phyloP scores from a whole-genome alignment of 176 grass and related monocot genomes.

The Aechmea fasciata region DNA sequence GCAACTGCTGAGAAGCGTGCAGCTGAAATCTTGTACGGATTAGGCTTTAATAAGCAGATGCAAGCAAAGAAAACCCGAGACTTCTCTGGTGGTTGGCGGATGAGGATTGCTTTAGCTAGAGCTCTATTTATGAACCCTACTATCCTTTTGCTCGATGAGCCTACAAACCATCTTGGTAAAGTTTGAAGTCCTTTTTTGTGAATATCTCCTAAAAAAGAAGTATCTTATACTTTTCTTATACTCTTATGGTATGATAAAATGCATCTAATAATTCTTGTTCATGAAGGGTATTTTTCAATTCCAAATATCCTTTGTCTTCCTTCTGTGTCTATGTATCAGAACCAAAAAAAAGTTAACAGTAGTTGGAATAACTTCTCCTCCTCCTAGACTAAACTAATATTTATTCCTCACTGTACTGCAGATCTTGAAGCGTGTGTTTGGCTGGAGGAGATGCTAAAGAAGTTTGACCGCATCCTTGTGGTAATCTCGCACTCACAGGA shows the following conservation, averaged over 20 bases:
- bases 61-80: conserved; percentile 92
- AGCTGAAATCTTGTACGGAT: conserved; percentile 87
- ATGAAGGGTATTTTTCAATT: too few relatives aligned
- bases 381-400: background rate
- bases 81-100: conserved; percentile 93
- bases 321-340: background rate
- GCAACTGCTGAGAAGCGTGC: conserved; percentile 91
- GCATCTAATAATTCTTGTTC: too few relatives aligned
- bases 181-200: conserved; percentile 8
- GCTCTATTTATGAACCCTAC: conserved; percentile 96
- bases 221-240: background rate
- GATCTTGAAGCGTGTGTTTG: conserved; percentile 97
- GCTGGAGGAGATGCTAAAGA: conserved; percentile 86
- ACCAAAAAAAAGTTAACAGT: background rate
- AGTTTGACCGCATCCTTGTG: conserved; percentile 73
- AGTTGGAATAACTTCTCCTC: background rate
- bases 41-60: conserved; percentile 90
- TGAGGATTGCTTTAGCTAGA: conserved; percentile 92
- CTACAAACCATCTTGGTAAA: conserved; percentile 92
- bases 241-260: background rate
- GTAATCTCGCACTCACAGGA: conserved; percentile 81
- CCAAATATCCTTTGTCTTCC: too few relatives aligned
- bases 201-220: background rate
- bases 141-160: conserved; percentile 86
- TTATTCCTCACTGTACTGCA: conserved; percentile 24